A percentile compares a stretch with the other conserved stretches of the same genome.
These are phyloP conservation scores for Mycosarcoma mackinlayi DNA, from an alignment of 1,284 basidiomycete genomes.

Conservation along the genomic window DNA sequence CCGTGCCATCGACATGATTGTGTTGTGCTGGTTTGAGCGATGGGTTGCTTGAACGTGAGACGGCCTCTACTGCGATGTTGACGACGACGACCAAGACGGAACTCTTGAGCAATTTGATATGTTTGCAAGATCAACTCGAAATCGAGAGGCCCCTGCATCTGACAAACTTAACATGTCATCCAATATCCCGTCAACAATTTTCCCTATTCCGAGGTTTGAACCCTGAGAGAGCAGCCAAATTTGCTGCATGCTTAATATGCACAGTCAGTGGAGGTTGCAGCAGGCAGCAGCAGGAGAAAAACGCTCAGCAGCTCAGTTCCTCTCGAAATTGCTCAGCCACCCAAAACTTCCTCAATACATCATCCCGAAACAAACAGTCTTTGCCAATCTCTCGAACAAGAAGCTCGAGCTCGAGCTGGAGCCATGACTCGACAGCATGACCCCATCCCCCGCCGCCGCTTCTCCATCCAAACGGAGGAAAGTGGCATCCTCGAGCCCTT, in stretches of 20 bases:
- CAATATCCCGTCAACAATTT: neutral
- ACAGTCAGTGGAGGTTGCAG: constrained; percentile 36
- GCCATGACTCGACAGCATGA: constrained; percentile 28
- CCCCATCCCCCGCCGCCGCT: constrained; percentile 27
- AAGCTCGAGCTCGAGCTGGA: constrained; percentile 3
- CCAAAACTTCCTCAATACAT: neutral
- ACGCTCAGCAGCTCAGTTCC: neutral
- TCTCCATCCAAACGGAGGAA: constrained; percentile 46
- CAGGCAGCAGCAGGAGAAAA: too few relatives aligned
- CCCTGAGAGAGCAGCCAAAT: constrained; percentile 23
- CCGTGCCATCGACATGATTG: constrained; percentile 39
- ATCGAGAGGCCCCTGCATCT: constrained; percentile 27
- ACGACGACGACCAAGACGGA: constrained; percentile 9
- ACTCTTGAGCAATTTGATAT: constrained; percentile 6
- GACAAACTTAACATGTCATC: constrained; percentile 15
- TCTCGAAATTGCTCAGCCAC: constrained; percentile 23
- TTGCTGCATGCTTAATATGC: constrained; percentile 32
- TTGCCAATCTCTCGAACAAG: too few relatives aligned
- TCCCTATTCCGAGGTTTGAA: constrained; percentile 12
- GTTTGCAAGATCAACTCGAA: neutral
- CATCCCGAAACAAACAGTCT: neutral
- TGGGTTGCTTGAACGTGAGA: neutral
- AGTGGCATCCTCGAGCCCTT: constrained; percentile 31
- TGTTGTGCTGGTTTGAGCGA: neutral
- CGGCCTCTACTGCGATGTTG: neutral